Base-by-base conservation (phyloP, 768 basidiomycete genomes). In the Auriscalpium vulgare region DNA sequence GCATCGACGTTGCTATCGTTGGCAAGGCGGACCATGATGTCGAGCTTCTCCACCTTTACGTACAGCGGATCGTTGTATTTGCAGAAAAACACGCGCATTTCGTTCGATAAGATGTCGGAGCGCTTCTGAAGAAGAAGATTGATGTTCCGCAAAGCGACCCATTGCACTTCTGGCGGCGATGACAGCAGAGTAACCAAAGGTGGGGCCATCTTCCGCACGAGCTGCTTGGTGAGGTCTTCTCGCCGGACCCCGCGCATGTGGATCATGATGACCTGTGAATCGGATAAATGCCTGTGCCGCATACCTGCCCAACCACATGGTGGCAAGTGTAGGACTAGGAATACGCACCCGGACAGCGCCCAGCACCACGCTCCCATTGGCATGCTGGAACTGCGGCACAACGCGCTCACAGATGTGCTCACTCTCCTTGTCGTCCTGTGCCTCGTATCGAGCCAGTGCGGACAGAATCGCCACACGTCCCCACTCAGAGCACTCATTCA, bases 1-100 rank as follows among this genome's bases (percentile, higher is more conserved):
- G 94, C 92, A 71, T 97, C 94, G 1, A 95, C 91, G 63, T 97
- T 99, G 70, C 81, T 85, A 59, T 97, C 95, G 19, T 78, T 80
- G 11, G 92, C 94, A 55, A 99, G 74, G 54, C 92, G 79, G 51
- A 97, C 90, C 97, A 99, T 99, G 67, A 98, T 97, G 63, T 97
- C 97, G 62, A 99, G 74, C 71, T 99, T 98, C 71, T 97, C 97
- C 52, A 97, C 83, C 71, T 99, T 99, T 69, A 98, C 95, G 66
- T 98, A 99, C n/a, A 95, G 74, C 6, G 95, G 95, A 66, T 99
- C 95, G 66, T 98, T 98, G 74, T 99, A 98, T 71, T 99, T 99
- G 84, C 95, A 97, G 78, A 98, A 99, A 70, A 99, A 99, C 17
- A 99, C 97, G 47, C 95, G 82, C 91, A 99, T 95, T 71, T 99